A percentile compares a stretch with the other conserved stretches of the same genome.
These are phyloP conservation scores for Rehmannia glutinosa DNA, from an alignment of 257 asterid genomes.

Conservation along the genomic window DNA sequence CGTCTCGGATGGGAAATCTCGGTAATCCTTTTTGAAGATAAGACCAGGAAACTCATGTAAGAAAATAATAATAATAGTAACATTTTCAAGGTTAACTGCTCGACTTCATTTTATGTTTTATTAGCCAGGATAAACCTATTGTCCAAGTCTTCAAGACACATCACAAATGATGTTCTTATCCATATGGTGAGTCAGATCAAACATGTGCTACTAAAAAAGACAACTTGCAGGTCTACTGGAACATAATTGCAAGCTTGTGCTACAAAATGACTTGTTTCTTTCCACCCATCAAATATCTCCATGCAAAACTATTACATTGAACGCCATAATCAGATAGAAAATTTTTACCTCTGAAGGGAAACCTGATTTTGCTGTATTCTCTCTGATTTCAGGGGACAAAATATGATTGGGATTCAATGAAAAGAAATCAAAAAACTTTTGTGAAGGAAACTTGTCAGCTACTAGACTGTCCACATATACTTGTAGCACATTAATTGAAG, in stretches of 20 bases:
- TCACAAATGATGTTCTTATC: no score
- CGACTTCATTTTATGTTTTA: no score
- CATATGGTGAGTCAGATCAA: no score
- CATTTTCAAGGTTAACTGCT: no score
- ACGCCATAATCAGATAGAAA: background rate
- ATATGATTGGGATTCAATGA: conserved; percentile 58
- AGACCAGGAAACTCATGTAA: no score
- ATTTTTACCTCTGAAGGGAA: conserved; percentile 64
- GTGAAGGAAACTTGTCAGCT: conserved; percentile 52
- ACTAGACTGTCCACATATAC: conserved; percentile 75
- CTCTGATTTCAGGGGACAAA: conserved; percentile 60
- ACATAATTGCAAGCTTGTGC: background rate
- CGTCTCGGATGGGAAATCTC: background rate
- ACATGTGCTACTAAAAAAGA: no score
- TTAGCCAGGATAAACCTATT: no score
- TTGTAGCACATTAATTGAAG: conserved; percentile 94
- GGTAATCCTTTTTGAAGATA: no score
- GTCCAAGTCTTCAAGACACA: no score
- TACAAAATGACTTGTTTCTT: no score
- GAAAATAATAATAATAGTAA: no score
- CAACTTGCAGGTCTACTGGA: background rate
- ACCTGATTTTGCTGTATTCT: conserved; percentile 53
- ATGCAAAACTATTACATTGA: background rate
- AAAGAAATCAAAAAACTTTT: conserved; percentile 65
- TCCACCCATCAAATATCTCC: background rate